Base-by-base conservation (phyloP, 768 basidiomycete genomes). In the Boletus fagicola region DNA sequence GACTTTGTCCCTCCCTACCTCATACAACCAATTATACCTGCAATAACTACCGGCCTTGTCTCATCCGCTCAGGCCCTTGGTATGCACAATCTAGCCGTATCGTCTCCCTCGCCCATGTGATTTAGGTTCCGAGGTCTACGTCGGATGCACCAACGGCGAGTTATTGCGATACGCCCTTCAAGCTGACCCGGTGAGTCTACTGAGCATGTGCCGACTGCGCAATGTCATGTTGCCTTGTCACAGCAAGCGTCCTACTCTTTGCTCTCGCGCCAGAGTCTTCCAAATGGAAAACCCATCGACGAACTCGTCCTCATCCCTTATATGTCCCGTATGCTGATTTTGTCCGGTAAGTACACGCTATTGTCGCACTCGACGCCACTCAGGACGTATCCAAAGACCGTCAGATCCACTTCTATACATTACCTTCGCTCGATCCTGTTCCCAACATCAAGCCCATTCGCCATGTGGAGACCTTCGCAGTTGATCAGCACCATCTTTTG, bases 71-170 rank as follows among this genome's bases (percentile, higher is more conserved):
- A 86, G 65, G 86, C 85, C 12, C 68, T 83, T 61, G 84, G 85
- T 84, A 57, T 50, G 76, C 63, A 47, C 22, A 30, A 4, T 1
- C 28, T 31, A 33, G 2, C 5, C 16, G 1, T 30, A 4, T 49
- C 6, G 22, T 47, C 54, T 5, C 28, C 36, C 45, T 61, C 5
- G 59, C 57, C 55, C 54, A 51, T 50, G 20, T 20, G n/a, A 24
- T 39, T 18, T 51, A 92, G 91, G 87, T 33, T 85, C 86, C 42
- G 94, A 97, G 65, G 82, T 96, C 26, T 95, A 94, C 62, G 81
- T 92, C 13, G 94, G 93, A 13, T 89, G 88, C 59, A 84, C 86
- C 22, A 92, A 94, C 57, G 93, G 94, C 22, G 84, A 92, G 62
- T 78, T 97, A 9, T 74, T 94, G 36, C 86, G 93, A 43, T 95